Conservation (phyloP, 345 rosid species). For the Atalantia buxifolia region DNA sequence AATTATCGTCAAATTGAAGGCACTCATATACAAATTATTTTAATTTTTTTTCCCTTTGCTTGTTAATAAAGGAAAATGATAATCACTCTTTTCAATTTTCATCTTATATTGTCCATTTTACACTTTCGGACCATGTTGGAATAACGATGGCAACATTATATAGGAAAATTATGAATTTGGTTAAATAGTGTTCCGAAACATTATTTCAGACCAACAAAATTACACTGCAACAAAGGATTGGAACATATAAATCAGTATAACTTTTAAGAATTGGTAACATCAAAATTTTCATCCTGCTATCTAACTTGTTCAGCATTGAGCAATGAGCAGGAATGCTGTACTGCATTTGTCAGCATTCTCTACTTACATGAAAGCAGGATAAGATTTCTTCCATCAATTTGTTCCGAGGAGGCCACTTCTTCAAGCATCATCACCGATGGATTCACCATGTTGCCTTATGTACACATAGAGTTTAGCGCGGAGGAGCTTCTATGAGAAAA, state of each 20-base stretch:
- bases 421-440: neutral
- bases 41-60: neutral
- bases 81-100: too few species aligned
- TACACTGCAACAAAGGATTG: neutral
- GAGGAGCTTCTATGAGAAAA: neutral
- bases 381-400: neutral
- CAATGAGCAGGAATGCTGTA: neutral
- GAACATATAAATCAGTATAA: neutral
- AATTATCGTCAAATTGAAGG: neutral
- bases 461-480: too few species aligned
- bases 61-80: too few species aligned
- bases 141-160: neutral
- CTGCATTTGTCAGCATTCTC: neutral
- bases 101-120: too few species aligned
- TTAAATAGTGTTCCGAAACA: neutral
- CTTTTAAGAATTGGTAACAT: neutral
- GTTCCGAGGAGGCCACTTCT: neutral
- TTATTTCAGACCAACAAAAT: neutral
- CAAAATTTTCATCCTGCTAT: neutral
- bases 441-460: neutral
- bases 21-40: neutral
- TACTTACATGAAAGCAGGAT: neutral
- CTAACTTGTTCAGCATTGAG: neutral
- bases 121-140: neutral
- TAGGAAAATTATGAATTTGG: neutral